Conservation (phyloP, 2,329 filamentous ascomycete genomes). For the Trichophyton simii region DNA sequence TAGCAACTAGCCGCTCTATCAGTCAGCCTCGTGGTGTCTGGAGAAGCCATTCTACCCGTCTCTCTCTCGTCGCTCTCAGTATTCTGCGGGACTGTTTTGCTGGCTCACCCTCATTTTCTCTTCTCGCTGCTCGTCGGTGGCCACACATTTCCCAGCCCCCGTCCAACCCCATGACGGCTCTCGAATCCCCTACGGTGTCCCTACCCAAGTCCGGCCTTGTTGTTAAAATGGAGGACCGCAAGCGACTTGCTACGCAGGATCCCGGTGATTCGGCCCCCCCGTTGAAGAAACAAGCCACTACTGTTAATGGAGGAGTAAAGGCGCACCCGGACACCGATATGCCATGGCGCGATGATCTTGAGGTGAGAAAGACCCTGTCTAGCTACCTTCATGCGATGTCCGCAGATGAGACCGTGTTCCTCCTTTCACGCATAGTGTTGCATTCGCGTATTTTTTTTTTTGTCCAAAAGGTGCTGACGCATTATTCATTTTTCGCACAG, state of each 20-base stretch:
- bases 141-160: slow-evolving; percentile 6
- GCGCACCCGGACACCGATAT: slow-evolving; percentile 55
- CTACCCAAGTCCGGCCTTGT: slow-evolving; percentile 65
- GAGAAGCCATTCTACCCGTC: background rate
- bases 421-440: slow-evolving; percentile 26
- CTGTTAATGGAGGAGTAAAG: slow-evolving; percentile 55
- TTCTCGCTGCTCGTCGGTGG: background rate
- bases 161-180: slow-evolving; percentile 66
- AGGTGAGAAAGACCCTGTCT: slow-evolving; percentile 43
- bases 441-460: background rate
- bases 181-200: slow-evolving; percentile 60
- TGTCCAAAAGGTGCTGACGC: slow-evolving; percentile 17
- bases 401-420: slow-evolving; percentile 10
- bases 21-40: background rate
- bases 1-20: background rate
- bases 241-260: slow-evolving; percentile 74
- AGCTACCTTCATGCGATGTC: background rate
- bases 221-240: slow-evolving; percentile 98
- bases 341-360: slow-evolving; percentile 58
- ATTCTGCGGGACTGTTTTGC: slow-evolving; percentile 15
- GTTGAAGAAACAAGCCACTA: slow-evolving; percentile 71
- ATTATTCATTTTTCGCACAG: slow-evolving; percentile 35
- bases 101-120: slow-evolving; percentile 16
- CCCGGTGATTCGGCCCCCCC: slow-evolving; percentile 76
- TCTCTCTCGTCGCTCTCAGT: background rate